Base-by-base conservation (phyloP, 495 filamentous ascomycete genomes). In the Saxophila tyrrhenica region DNA sequence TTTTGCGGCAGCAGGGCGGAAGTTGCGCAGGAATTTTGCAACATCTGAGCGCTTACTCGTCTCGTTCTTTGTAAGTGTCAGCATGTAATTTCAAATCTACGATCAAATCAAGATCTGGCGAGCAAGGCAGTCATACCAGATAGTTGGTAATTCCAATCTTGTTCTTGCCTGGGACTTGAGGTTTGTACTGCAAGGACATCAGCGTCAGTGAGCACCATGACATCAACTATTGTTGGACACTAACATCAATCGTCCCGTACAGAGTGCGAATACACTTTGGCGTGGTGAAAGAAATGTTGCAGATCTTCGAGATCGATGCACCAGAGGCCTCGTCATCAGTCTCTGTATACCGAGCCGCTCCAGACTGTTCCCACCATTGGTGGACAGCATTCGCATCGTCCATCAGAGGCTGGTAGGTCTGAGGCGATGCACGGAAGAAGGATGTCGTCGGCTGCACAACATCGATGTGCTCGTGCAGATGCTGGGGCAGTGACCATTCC, bases 401-500 rank as follows among this genome's bases (percentile, higher is more conserved):
- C 42, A 20, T 13, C n/a, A 22, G 21, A 42, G 5, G 19, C 22
- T 51, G 20, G 39, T 39, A 43, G 23, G 25, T 21, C 22, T 55
- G 39, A 17, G 19, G 29, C 7, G 29, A 5, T 9, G 56, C 17
- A 16, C 64, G 63, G 57, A 74, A 71, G 63, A 86, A 85, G 5
- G 78, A 81, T 38, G 76, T 85, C 3, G 81, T 84, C n/a, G 81
- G 82, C 65, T 85, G 82, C 42, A 85, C 76, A 5, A 78, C 73
- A 48, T 80, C 76, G 54, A 87, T 75, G 59, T 82, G 78, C 24
- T 65, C 65, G 52, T 77, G 76, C 3, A 71, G 72, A 57, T 77
- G 70, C 54, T 64, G 64, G 23, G 79, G 78, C 9, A 80, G 67
- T 45, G 74, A 78, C 68, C 78, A 82, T 38, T 69, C 60, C 43